Evolutionary conservation across 805 yeast species (phyloP), one percentile per base, ranked within the genome.

Genomic region (Schwanniomyces vanrijiae): DNA sequence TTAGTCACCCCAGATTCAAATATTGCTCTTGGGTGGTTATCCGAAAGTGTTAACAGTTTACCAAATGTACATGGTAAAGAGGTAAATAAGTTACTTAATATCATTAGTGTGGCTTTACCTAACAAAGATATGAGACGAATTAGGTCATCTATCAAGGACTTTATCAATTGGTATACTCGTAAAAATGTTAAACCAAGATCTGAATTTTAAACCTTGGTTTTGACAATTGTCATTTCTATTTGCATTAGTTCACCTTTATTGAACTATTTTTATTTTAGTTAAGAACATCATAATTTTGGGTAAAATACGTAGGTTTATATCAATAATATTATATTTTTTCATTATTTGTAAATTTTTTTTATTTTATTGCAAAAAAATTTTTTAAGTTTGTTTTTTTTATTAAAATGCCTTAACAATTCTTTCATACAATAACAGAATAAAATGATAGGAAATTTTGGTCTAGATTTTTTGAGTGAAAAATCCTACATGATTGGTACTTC

Each of bases 121-220:
- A 81, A 84, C 20, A 84, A 81, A 56, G 91, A 90, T 64, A 83
- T 75, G 63, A 79, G 92, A 62, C 79, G 88, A 53, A 82, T 89
- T 21, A 79, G 96, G 56, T 72, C 82, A 3, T 77, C 87, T 39
- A 70, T 91, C 45, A 80, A 83, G 57, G 92, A 86, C 60, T 92
- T 91, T 61, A 81, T 88, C 34, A 81, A 77, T 45, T 88, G 96
- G 94, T 90, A 89, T 66, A 69, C 84, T 26, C 74, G 96, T 55
- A 86, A 89, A 62, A 86, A 88, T 56, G 78, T 88, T 19, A 76
- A 51, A 8, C 66, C 66, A 25, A 55, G 72, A 49, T 46, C 60
- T 9, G 65, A 62, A 47, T 62, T 62, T 20, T 37, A 37, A 21
- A 13, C 35, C 4, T 14, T 14, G 20, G 19, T 14, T 14, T 16